Conservation (phyloP, 2,329 filamentous ascomycete species). For the Fusarium anguioides region DNA sequence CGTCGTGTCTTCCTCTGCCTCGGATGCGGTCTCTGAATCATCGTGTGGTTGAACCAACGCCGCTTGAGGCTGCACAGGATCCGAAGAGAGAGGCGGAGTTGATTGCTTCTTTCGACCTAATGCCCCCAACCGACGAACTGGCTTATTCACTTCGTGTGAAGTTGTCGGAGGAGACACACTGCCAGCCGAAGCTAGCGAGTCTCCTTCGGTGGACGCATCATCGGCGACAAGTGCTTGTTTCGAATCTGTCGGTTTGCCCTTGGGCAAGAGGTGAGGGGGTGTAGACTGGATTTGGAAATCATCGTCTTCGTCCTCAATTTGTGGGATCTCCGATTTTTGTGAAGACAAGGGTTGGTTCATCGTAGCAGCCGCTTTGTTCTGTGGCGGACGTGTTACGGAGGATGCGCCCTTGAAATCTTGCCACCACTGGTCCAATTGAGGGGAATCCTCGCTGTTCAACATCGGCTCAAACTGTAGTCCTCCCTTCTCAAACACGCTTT, state of each 20-base stretch:
- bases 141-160: constrained; percentile 30
- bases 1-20: constrained; percentile 51
- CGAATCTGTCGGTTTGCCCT: constrained; percentile 36
- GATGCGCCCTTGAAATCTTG: constrained; percentile 52
- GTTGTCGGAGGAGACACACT: constrained; percentile 11
- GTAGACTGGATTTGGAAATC: constrained; percentile 65
- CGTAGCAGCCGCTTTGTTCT: constrained; percentile 19
- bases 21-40: constrained; percentile 59
- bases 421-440: constrained; percentile 63
- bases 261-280: constrained; percentile 53
- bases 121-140: constrained; percentile 48
- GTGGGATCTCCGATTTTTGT: constrained; percentile 35
- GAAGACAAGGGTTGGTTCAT: constrained; percentile 21
- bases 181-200: constrained; percentile 14
- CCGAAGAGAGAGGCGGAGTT: constrained; percentile 40
- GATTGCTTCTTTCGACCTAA: constrained; percentile 51
- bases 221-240: constrained; percentile 31
- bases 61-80: constrained; percentile 13
- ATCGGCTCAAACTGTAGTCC: constrained; percentile 48
- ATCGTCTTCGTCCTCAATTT: constrained; percentile 55
- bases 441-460: constrained; percentile 48
- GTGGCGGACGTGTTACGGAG: constrained; percentile 35
- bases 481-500: constrained; percentile 54
- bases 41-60: constrained; percentile 25
- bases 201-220: constrained; percentile 51